Evolutionary conservation across 768 basidiomycete genomes (phyloP).

Genomic region (Hypsizygus marmoreus): DNA sequence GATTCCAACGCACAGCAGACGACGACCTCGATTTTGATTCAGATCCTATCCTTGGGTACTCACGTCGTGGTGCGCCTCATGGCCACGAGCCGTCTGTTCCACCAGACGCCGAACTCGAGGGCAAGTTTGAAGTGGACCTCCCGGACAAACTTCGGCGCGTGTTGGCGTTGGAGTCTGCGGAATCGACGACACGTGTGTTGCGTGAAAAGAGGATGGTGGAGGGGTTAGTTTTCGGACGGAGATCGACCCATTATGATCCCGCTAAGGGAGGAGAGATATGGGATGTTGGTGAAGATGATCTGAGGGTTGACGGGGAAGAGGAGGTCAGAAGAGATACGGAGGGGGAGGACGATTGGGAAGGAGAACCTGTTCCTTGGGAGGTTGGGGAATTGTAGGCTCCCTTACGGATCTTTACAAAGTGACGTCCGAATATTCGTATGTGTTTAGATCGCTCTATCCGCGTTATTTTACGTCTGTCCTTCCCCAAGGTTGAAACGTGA

Average conservation of each 20-base stretch:
- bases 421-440: constrained; percentile 13
- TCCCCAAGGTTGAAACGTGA: constrained; percentile 13
- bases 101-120: constrained; percentile 26
- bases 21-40: constrained; percentile 33
- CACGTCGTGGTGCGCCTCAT: constrained; percentile 33
- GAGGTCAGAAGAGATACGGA: constrained; percentile 33
- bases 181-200: constrained; percentile 37
- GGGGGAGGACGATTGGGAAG: constrained; percentile 74
- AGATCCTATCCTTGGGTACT: constrained; percentile 35
- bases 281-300: constrained; percentile 68
- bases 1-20: constrained; percentile 20
- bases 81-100: constrained; percentile 21
- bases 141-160: constrained; percentile 67
- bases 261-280: constrained; percentile 72
- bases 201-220: constrained; percentile 60
- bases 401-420: not conserved
- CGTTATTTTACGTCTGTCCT: constrained; percentile 8
- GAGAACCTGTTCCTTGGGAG: constrained; percentile 83
- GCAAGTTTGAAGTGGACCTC: constrained; percentile 55
- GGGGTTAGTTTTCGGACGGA: constrained; percentile 59
- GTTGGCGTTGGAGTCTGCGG: constrained; percentile 57
- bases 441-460: constrained; percentile 12
- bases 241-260: constrained; percentile 59
- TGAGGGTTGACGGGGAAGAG: constrained; percentile 28
- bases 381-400: constrained; percentile 62